These are phyloP conservation scores for Cryoendolithus antarcticus DNA, from an alignment of 2,329 filamentous ascomycete genomes.

Conservation along the genomic window DNA sequence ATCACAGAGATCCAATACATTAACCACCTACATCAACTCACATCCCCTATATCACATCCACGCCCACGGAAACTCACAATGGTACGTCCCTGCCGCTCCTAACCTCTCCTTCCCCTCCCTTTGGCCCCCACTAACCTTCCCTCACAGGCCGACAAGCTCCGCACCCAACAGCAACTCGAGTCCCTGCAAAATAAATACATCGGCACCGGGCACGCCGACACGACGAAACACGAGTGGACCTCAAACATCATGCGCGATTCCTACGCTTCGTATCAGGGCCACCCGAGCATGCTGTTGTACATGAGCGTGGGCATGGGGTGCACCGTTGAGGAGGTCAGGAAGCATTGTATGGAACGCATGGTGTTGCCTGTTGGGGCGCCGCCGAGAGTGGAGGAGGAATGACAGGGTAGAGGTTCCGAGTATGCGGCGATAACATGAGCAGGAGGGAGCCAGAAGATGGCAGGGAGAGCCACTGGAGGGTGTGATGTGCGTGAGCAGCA, in stretches of 20 bases:
- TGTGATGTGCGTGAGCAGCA: too few relatives aligned
- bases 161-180: conserved; percentile 94
- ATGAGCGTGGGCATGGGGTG: conserved; percentile 85
- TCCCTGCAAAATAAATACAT: conserved; percentile 91
- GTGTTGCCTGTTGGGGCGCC: conserved; percentile 41
- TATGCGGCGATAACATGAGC: too few relatives aligned
- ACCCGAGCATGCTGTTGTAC: conserved; percentile 77
- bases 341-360: conserved; percentile 66
- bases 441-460: too few relatives aligned
- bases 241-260: conserved; percentile 93
- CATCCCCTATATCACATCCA: too few relatives aligned
- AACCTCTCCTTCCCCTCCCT: background rate
- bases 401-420: background rate
- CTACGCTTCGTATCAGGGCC: conserved; percentile 77
- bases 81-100: too few relatives aligned
- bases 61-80: too few relatives aligned
- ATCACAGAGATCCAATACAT: too few relatives aligned
- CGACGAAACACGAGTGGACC: conserved; percentile 93
- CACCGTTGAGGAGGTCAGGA: conserved; percentile 60
- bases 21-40: too few relatives aligned
- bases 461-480: too few relatives aligned
- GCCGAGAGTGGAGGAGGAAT: conserved; percentile 5
- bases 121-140: background rate
- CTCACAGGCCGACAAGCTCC: conserved; percentile 78
- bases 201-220: conserved; percentile 92